Evolutionary conservation across 768 basidiomycete species (phyloP).

Genomic region (Tricholoma flavovirens): DNA sequence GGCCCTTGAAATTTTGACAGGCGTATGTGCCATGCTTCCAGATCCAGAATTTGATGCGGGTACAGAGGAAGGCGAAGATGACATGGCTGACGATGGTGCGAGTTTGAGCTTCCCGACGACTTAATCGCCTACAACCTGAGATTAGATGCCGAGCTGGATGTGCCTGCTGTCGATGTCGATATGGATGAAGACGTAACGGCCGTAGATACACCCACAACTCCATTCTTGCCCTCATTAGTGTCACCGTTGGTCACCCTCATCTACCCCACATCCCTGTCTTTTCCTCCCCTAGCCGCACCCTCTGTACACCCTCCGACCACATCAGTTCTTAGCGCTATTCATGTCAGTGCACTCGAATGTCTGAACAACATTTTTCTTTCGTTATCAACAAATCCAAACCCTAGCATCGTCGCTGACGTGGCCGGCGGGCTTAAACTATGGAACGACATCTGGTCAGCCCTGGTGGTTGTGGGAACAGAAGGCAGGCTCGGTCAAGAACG

Average conservation of each 20-base stretch:
- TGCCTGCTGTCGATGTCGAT: conserved; percentile 28
- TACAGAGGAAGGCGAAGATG: conserved; percentile 30
- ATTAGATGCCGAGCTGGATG: conserved; percentile 11
- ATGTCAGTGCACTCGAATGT: conserved; percentile 82
- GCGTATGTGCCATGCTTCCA: conserved; percentile 81
- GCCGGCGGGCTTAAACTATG: conserved; percentile 53
- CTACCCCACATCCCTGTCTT: conserved; percentile 75
- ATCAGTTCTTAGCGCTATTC: conserved; percentile 76
- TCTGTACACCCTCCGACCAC: conserved; percentile 88
- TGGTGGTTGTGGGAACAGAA: conserved; percentile 55
- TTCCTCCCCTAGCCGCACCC: conserved; percentile 61
- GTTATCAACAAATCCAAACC: conserved; percentile 44
- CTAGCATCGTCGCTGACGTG: conserved; percentile 37
- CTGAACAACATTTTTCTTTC: conserved; percentile 87
- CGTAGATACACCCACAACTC: conserved; percentile 24
- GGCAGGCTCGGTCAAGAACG: conserved; percentile 59
- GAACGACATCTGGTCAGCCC: conserved; percentile 58
- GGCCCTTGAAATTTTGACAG: conserved; percentile 84
- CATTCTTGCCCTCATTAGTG: conserved; percentile 58
- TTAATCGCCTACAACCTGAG: background rate
- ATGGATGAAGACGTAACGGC: conserved; percentile 40
- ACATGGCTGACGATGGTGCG: conserved; percentile 28
- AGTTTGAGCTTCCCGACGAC: background rate
- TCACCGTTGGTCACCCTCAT: conserved; percentile 63
- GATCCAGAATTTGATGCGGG: conserved; percentile 51